Evolutionary conservation across 345 rosid genomes (phyloP), one percentile per base, ranked within the genome.

Genomic region (Alliaria petiolata): DNA sequence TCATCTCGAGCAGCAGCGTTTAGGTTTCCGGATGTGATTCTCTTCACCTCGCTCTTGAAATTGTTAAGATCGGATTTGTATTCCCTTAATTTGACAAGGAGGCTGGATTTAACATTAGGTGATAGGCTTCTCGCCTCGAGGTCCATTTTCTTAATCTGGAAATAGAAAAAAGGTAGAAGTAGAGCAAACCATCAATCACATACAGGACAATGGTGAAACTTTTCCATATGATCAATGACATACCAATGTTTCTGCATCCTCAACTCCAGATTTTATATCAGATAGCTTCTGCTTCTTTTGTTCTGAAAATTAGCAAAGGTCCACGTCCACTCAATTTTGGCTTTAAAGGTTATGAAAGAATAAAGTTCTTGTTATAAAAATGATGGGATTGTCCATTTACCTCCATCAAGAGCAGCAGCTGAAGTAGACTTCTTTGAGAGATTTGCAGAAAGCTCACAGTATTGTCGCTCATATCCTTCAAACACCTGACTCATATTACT

Each of bases 171-270:
- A 31, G 31, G 44, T 34, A 62, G 19, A 33, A 22, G n/a, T 22
- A 22, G 25, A 22, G 25, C 3, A 22, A 8, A 43, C 16, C 15
- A 5, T 19, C 39, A 31, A 54, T 30, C 16, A 0, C 42, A 34
- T 12, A 56, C 5, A 19, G 1, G 6, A 36, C 4, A 8, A 51
- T 8, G 7, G 8, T 61, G n/a, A 16, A 42, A 40, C 3, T 43
- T 40, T n/a, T n/a, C n/a, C n/a, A n/a, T n/a, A n/a, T n/a, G 14
- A 59, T 22, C 12, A 33, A 59, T 22, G 9, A 33, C 34, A 35
- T 78, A 91, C 97, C 93, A 89, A 72, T 51, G 91, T 68, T 76
- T 91, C 95, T 11, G 90, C 97, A 66, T 85, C 86, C 31, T 87
- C 93, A 42, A 91, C 55, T 20, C 89, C 89, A 55, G 74, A 66